These are phyloP conservation scores for Trebouxia sp. DNA, from an alignment of 139 green algal genomes.

Conservation along the genomic window DNA sequence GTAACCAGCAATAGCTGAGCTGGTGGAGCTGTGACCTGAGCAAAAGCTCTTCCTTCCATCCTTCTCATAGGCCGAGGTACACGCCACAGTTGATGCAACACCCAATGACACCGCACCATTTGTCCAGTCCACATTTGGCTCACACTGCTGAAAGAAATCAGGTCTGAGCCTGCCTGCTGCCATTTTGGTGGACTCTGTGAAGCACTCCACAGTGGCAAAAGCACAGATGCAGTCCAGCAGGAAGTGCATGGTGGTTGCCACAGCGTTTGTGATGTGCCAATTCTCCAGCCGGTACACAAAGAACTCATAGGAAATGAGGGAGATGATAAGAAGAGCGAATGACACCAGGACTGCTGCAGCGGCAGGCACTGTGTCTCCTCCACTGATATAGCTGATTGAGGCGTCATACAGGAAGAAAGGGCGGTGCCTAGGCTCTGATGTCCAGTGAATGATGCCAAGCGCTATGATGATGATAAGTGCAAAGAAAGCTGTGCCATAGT, in stretches of 20 bases:
- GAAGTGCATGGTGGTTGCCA: slow-evolving; percentile 44
- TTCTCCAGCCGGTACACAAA: slow-evolving; percentile 26
- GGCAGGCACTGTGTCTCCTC: slow-evolving; percentile 22
- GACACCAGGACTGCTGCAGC: background rate
- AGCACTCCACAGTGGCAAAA: slow-evolving; percentile 30
- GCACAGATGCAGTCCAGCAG: slow-evolving; percentile 39
- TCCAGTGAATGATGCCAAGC: slow-evolving; percentile 27
- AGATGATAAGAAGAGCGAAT: slow-evolving; percentile 25
- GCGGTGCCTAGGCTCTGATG: background rate
- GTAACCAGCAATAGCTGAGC: slow-evolving; percentile 34
- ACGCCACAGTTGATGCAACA: background rate
- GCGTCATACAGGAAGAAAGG: slow-evolving; percentile 38
- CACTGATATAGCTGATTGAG: slow-evolving; percentile 28
- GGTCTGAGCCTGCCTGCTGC: slow-evolving; percentile 13
- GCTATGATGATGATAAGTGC: background rate
- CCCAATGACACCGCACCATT: background rate
- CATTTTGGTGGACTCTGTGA: slow-evolving; percentile 46
- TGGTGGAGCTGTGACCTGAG: slow-evolving; percentile 38
- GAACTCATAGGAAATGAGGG: slow-evolving; percentile 16
- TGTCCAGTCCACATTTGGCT: background rate
- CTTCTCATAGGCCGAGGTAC: background rate
- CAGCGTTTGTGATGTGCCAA: slow-evolving; percentile 27
- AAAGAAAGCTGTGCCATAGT: slow-evolving; percentile 27
- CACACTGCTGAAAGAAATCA: slow-evolving; percentile 12
- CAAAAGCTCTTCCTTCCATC: slow-evolving; percentile 37